Evolutionary conservation across 148 eudicot genomes (phyloP).

Genomic region (Amaranthus hypochondriacus): DNA sequence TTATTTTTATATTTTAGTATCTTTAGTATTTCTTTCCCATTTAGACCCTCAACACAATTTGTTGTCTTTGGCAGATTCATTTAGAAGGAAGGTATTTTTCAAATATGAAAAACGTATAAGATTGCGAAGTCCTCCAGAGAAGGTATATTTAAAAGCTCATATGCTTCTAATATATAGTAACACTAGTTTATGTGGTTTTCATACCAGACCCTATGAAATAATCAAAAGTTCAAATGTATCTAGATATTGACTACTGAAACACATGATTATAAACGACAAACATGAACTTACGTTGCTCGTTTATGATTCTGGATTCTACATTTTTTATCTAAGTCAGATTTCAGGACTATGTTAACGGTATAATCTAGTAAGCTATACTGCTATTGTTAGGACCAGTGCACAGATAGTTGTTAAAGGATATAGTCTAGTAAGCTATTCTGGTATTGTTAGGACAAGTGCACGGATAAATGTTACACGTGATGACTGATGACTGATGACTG

Average conservation of each 20-base stretch:
- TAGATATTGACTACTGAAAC: slow-evolving; percentile 8
- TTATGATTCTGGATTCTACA: neutral
- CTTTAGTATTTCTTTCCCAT: neutral
- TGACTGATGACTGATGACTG: neutral
- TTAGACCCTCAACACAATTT: neutral
- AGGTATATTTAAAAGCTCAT: slow-evolving; percentile 41
- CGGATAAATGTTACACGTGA: neutral
- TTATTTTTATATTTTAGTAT: neutral
- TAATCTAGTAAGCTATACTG: neutral
- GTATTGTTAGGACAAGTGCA: neutral
- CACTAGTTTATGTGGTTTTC: neutral
- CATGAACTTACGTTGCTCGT: neutral
- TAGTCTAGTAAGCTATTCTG: neutral
- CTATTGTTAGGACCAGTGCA: neutral
- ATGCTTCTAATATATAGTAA: neutral
- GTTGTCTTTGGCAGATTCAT: slow-evolving; percentile 51
- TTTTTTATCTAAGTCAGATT: neutral
- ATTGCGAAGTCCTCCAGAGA: slow-evolving; percentile 83
- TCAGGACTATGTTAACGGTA: neutral
- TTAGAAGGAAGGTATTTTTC: slow-evolving; percentile 76
- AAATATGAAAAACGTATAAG: slow-evolving; percentile 89
- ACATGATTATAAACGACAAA: neutral
- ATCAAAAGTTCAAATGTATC: neutral
- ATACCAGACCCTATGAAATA: slow-evolving; percentile 1
- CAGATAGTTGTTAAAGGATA: neutral